Percentiles rank a stretch among this genome's conserved stretches.
These are phyloP conservation scores for Saccharomyces hybrid DNA, from an alignment of 1,139 yeast species.

Conservation along the genomic window DNA sequence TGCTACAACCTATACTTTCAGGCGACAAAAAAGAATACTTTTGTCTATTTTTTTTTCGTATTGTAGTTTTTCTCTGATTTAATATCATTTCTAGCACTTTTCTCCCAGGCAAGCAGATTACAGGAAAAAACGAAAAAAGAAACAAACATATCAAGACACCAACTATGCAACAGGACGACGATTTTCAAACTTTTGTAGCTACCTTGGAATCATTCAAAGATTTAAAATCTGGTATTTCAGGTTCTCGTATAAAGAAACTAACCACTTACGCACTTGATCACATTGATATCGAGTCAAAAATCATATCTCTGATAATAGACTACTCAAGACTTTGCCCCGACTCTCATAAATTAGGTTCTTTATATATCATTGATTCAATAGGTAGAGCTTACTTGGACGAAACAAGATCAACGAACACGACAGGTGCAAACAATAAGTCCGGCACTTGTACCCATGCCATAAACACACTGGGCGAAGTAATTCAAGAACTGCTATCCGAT, in stretches of 20 bases:
- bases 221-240: slow-evolving; percentile 88
- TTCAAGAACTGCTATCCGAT: slow-evolving; percentile 52
- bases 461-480: slow-evolving; percentile 48
- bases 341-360: slow-evolving; percentile 79
- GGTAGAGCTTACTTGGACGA: slow-evolving; percentile 80
- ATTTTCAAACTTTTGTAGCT: slow-evolving; percentile 54
- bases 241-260: slow-evolving; percentile 82
- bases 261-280: slow-evolving; percentile 71
- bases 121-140: background rate
- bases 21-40: background rate
- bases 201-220: slow-evolving; percentile 66
- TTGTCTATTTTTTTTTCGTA: background rate
- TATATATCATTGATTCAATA: slow-evolving; percentile 87
- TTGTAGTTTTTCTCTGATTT: background rate
- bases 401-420: slow-evolving; percentile 49
- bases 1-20: slow-evolving; percentile 1
- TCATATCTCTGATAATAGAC: slow-evolving; percentile 31
- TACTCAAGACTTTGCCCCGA: slow-evolving; percentile 70
- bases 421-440: slow-evolving; percentile 43
- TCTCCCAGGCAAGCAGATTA: background rate
- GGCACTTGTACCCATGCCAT: slow-evolving; percentile 77
- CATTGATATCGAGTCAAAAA: slow-evolving; percentile 37
- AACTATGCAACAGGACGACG: slow-evolving; percentile 9
- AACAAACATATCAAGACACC: slow-evolving; percentile 3
- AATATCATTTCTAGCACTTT: background rate